Percentiles rank a stretch among this genome's conserved stretches.
Evolutionary conservation across 192 early-diverging fungal species (phyloP).

Genomic region (Backusella liffmaniae): DNA sequence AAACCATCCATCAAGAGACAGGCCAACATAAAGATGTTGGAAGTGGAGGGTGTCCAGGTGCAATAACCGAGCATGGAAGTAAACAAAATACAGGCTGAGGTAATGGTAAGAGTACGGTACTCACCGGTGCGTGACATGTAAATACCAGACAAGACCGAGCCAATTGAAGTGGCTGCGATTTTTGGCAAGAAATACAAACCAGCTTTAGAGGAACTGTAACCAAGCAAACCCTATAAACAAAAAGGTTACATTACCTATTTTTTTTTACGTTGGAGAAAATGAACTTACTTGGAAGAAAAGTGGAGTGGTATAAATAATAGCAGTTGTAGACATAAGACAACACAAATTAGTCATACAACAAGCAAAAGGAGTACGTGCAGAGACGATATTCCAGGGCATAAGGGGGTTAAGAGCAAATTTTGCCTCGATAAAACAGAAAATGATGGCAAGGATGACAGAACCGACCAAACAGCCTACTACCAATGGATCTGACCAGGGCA

Average conservation of each 20-base stretch:
- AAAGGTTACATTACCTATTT: not conserved
- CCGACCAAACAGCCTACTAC: conserved; percentile 46
- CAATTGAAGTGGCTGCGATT: conserved; percentile 19
- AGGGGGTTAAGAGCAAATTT: conserved; percentile 63
- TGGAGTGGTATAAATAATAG: conserved; percentile 36
- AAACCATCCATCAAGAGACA: conserved; percentile 50
- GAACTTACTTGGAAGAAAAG: conserved; percentile 36
- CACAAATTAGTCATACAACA: conserved; percentile 48
- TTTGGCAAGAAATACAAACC: conserved; percentile 37
- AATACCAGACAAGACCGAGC: conserved; percentile 28
- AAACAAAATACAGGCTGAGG: conserved; percentile 49
- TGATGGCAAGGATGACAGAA: conserved; percentile 23
- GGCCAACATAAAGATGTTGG: conserved; percentile 47
- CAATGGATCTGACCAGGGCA: conserved; percentile 48
- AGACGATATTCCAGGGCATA: conserved; percentile 59
- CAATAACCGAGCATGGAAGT: conserved; percentile 53
- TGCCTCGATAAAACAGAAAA: conserved; percentile 57
- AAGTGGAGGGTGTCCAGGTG: conserved; percentile 52
- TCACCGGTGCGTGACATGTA: conserved; percentile 39
- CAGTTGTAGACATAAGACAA: conserved; percentile 34
- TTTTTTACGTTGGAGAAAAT: not conserved
- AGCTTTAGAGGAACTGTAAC: conserved; percentile 25
- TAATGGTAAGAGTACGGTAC: conserved; percentile 33
- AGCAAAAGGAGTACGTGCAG: conserved; percentile 41
- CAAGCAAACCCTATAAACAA: conserved; percentile 18